Conservation (phyloP, 2,329 filamentous ascomycete species). For the Tricladium varicosporioides region DNA sequence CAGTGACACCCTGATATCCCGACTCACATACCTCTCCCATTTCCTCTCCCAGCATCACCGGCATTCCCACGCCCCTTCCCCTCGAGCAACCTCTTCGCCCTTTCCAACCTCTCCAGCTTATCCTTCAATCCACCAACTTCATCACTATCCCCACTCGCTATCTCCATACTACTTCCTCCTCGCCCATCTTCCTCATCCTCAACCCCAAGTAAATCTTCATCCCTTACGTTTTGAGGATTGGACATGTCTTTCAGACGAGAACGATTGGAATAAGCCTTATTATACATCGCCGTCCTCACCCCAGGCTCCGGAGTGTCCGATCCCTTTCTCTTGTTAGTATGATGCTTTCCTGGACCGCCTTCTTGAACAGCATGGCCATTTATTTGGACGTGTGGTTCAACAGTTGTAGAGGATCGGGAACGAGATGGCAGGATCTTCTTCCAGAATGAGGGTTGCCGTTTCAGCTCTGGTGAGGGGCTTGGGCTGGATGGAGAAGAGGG, state of each 20-base stretch:
- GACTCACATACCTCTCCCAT: neutral
- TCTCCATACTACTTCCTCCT: constrained; percentile 12
- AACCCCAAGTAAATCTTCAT: neutral
- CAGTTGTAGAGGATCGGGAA: neutral
- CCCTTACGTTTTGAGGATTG: neutral
- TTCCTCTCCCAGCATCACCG: neutral
- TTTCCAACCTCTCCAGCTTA: constrained; percentile 40
- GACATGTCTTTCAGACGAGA: neutral
- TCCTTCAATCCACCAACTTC: constrained; percentile 33
- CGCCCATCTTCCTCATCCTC: neutral
- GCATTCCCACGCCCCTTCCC: neutral
- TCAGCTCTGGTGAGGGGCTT: neutral
- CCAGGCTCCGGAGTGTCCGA: neutral
- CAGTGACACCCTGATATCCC: neutral
- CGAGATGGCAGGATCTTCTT: constrained; percentile 2
- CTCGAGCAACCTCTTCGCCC: constrained; percentile 39
- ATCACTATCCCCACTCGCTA: constrained; percentile 26
- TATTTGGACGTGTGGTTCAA: too few relatives aligned
- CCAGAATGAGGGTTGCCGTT: constrained; percentile 4
- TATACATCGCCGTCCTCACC: constrained; percentile 12
- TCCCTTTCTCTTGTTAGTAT: neutral
- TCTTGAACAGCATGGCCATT: too few relatives aligned
- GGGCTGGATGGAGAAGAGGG: neutral
- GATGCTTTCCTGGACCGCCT: too few relatives aligned
- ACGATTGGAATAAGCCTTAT: neutral